Evolutionary conservation across 371 early-diverging fungal species (phyloP), one percentile per base, ranked within the genome.

Genomic region (Dichotomocladium elegans): DNA sequence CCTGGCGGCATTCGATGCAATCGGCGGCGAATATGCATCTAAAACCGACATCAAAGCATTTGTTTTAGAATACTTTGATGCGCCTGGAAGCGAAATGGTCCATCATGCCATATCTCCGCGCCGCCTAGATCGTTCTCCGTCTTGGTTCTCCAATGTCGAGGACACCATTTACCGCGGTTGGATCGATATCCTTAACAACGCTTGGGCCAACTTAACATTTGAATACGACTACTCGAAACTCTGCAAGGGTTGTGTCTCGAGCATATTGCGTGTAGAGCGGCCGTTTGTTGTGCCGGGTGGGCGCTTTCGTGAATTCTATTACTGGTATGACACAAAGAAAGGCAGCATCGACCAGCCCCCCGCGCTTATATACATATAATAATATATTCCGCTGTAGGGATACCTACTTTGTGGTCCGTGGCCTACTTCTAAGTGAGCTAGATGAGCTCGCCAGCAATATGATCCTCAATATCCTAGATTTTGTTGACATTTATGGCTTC

Each of bases 231-330:
- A 70, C 12, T 61, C 71, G 3, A 27, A 41, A 9, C 43, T 86
- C 7, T 87, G 86, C 43, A 52, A 77, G 2, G 84, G 80, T 5
- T 85, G 87, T 49, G 68, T 35, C 1, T 69, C 82, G 1, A 78
- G 80, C 10, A 68, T 82, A 28, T 60, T 91, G 3, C 66, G 74
- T 19, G 67, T 81, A 1, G 64, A 71, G 11, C 68, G 79, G 41
- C 83, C 77, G 4, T 94, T 94, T 67, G 83, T 95, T 0, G 87
- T 94, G 7, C 95, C 97, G 6, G 97, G 97, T 4, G 95, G 94
- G 3, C 66, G 95, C 43, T 96, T 96, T 58, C 66, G 89, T 50
- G 95, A 96, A 77, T 75, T 86, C 26, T 94, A 95, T 66, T 93
- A 96, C 62, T 95, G 94, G 95, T 74, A 68, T 40, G 51, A 6